phyloP scores from a whole-genome alignment of 331 rosid genomes.

The Acacia pycnantha region DNA sequence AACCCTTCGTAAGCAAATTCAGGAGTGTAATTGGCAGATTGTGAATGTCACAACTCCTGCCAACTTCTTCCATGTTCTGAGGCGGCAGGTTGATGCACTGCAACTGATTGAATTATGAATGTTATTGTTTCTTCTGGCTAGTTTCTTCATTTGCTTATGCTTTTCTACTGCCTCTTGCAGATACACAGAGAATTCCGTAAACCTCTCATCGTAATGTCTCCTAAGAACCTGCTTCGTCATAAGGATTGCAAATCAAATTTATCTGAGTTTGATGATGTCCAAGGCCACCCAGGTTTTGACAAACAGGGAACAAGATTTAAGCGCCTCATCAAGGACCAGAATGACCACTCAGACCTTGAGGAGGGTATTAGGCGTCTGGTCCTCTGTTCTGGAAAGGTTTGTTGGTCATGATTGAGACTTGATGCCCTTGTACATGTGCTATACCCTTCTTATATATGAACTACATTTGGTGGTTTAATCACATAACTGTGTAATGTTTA shows the following conservation, averaged over 20 bases:
- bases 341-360: constrained; percentile 70
- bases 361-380: constrained; percentile 84
- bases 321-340: constrained; percentile 93
- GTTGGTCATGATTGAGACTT: constrained; percentile 10
- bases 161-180: constrained; percentile 37
- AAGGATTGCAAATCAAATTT: constrained; percentile 88
- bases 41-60: constrained; percentile 99
- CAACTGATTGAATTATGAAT: constrained; percentile 21
- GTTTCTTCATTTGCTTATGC: constrained; percentile 12
- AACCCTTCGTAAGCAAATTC: constrained; percentile 86
- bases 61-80: constrained; percentile 89
- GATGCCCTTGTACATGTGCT: background rate
- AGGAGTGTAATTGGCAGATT: constrained; percentile 97
- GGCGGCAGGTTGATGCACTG: constrained; percentile 79
- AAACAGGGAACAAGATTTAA: constrained; percentile 97
- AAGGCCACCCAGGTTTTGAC: constrained; percentile 98
- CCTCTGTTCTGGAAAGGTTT: constrained; percentile 95
- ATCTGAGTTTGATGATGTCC: constrained; percentile 94
- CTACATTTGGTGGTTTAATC: background rate
- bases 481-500: background rate
- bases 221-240: constrained; percentile 90
- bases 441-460: background rate
- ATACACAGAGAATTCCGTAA: constrained; percentile 84
- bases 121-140: background rate
- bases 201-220: constrained; percentile 95